Conservation (phyloP, 2,329 filamentous ascomycete species). For the Arthrobotrys megalospora region DNA sequence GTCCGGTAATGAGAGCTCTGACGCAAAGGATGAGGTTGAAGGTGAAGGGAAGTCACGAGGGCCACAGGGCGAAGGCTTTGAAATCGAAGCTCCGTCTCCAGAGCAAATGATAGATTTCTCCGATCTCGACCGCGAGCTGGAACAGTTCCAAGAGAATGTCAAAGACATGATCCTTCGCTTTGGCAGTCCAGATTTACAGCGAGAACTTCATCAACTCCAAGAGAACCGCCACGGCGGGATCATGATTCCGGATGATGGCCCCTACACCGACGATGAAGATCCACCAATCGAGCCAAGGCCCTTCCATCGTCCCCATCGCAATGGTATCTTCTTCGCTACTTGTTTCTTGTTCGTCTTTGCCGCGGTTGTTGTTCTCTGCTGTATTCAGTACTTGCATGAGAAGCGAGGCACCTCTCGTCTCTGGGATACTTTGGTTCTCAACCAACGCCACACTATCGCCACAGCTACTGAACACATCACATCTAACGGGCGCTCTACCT, state of each 20-base stretch:
- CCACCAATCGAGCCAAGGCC: neutral
- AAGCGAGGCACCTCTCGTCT: conserved; percentile 15
- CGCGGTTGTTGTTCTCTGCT: neutral
- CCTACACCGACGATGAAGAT: neutral
- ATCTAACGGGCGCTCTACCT: neutral
- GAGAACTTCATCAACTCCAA: neutral
- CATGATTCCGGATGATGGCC: neutral
- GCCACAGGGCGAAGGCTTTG: neutral
- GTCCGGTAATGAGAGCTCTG: neutral
- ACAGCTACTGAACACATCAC: neutral
- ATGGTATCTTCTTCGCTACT: neutral
- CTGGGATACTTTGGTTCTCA: conserved; percentile 30
- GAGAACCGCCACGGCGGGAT: neutral
- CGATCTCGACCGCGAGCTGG: conserved; percentile 42
- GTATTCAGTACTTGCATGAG: conserved; percentile 28
- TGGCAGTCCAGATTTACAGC: conserved; percentile 4
- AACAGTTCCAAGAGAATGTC: conserved; percentile 7
- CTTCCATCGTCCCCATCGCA: neutral
- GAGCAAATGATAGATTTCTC: conserved; percentile 34
- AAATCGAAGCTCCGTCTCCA: neutral
- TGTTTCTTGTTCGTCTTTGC: conserved; percentile 3
- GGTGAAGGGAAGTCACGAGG: neutral
- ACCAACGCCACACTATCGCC: conserved; percentile 10
- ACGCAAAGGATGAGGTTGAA: conserved; percentile 4
- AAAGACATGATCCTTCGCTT: conserved; percentile 20